Evolutionary conservation across 2,329 filamentous ascomycete species (phyloP), one percentile per base, ranked within the genome.

Genomic region (Ophiosphaerella herpotricha): DNA sequence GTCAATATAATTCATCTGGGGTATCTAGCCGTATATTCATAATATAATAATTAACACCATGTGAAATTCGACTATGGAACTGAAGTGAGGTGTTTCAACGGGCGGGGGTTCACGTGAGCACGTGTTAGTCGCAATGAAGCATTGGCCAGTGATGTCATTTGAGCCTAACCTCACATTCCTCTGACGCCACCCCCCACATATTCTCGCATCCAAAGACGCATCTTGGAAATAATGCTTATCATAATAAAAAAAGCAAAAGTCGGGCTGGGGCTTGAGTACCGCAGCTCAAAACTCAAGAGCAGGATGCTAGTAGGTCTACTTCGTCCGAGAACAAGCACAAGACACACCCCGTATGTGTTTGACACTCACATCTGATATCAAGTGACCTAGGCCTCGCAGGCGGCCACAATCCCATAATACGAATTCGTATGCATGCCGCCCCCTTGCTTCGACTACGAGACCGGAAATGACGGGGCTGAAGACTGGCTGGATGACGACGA

Each of bases 391-490:
- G 33, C 23, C 9, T 21, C 18, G 1, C 12, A 32, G 39, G 12
- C 5, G n/a, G 21, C 31, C 5, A 16, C 39, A 33, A 41, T 41
- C 39, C 24, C 39, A 18, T 7, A 5, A 4, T 18, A 53, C 34
- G 36, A 48, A 23, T 54, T 50, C 29, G 36, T 54, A 6, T 40
- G 44, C 14, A 48, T 57, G 43, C 39, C 48, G 16, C 45, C 42
- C 18, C 48, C 43, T 18, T 18, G 16, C 16, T 50, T 52, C 21
- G 45, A 54, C 18, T 50, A 48, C 21, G 31, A 50, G 41, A 21
- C 34, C n/a, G 48, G 49, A 16, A 40, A 35, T 13, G 18, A 35
- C n/a, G 13, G 32, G 11, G 33, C 33, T 2, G 37, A 40, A 8
- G 41, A 48, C 8, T 26, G 16, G 12, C 31, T 42, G 5, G 49